phyloP scores from a whole-genome alignment of 106 monocot species.

The Dactylorhiza incarnata region DNA sequence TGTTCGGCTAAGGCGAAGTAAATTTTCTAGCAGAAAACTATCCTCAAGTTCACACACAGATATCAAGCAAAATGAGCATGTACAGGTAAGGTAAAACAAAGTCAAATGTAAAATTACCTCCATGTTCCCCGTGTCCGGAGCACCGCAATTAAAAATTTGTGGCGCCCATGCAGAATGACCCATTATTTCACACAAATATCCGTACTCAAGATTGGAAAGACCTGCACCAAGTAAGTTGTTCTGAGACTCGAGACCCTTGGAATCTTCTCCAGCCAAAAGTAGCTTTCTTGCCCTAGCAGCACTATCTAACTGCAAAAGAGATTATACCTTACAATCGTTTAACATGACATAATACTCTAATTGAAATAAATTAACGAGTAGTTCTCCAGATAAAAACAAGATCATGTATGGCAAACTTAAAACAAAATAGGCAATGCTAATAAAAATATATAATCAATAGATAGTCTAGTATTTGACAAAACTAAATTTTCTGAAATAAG shows the following conservation, averaged over 20 bases:
- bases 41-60: not conserved
- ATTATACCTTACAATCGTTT: not conserved
- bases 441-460: not conserved
- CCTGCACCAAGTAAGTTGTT: conserved; percentile 73
- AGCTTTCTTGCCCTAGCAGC: conserved; percentile 86
- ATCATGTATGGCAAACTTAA: not conserved
- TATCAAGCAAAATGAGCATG: conserved; percentile 3
- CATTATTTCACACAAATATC: conserved; percentile 96
- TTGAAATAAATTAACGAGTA: conserved; percentile 2
- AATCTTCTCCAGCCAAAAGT: conserved; percentile 41
- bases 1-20: not conserved
- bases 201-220: conserved; percentile 97
- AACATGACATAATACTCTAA: not conserved
- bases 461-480: not conserved
- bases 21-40: not conserved
- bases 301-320: conserved; percentile 70
- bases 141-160: conserved; percentile 92
- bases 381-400: not conserved
- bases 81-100: not conserved
- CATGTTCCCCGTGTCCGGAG: conserved; percentile 99
- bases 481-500: not conserved
- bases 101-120: conserved; percentile 49
- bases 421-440: not conserved
- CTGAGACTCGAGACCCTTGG: conserved; percentile 5
- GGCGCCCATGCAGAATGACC: conserved; percentile 96